Base-by-base conservation (phyloP, 176 grass and related monocot genomes). In the Panicum miliaceum region DNA sequence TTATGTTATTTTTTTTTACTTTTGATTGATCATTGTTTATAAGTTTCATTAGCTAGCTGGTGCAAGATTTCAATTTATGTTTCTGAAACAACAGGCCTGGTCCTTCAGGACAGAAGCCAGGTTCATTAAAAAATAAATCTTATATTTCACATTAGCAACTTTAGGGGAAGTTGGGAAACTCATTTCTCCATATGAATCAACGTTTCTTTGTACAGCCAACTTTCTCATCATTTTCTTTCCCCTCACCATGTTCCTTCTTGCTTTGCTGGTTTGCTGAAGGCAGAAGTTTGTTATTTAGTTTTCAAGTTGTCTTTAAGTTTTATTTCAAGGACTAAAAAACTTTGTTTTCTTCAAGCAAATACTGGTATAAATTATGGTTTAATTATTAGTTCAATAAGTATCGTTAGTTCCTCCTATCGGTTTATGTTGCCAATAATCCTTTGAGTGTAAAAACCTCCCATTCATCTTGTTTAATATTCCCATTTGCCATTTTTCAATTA, bases 351-450 rank as follows among this genome's bases (percentile, higher is more conserved):
- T 61, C 52, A 38, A 42, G 56, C 18, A 80, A 26, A 52, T 75
- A 50, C 32, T 14, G 13, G 11, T 83, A 9, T 70, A 81, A 62
- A 61, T 45, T 1, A 10, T 26, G n/a, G 43, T 73, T 78, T 56
- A 79, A 13, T 75, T 66, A 20, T 34, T 51, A 64, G 22, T 80
- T 27, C 52, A 53, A 53, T 64, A 57, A 59, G 29, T 29, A 86
- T 46, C 4, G 12, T 80, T 25, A 80, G 26, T 68, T 66, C 40
- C n/a, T 89, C n/a, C 3, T 59, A 22, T 32, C 36, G 36, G 43
- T 82, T 82, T 70, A 34, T 79, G 61, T 25, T 86, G 35, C 74
- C 36, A 64, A 82, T 86, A 27, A 75, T 80, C 32, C 34, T 62
- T 73, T 26, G 37, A 45, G 53, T 15, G 65, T 6, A 74, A 60